Conservation (phyloP, 345 rosid species). For the Barbarea vulgaris region DNA sequence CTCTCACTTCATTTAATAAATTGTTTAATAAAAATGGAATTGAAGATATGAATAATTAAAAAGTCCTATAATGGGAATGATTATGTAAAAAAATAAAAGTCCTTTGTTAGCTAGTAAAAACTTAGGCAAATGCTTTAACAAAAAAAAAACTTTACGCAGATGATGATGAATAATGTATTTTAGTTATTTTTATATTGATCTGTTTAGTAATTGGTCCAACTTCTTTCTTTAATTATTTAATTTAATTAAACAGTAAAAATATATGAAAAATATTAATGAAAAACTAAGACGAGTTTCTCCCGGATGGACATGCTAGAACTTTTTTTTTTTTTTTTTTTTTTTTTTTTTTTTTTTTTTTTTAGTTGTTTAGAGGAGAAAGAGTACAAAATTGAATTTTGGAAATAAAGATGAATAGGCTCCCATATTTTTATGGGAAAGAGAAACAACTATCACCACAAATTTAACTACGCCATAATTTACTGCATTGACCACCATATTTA, state of each 20-base stretch:
- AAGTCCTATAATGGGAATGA: neutral
- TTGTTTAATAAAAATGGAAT: neutral
- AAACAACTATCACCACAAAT: slow-evolving; percentile 11
- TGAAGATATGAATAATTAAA: too few species aligned
- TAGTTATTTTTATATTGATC: too few species aligned
- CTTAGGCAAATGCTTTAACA: neutral
- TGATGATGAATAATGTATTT: neutral
- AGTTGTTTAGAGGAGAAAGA: neutral
- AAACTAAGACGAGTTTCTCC: too few species aligned
- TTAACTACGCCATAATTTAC: slow-evolving; percentile 15
- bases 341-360: too few species aligned
- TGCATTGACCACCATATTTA: slow-evolving; percentile 18
- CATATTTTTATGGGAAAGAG: neutral
- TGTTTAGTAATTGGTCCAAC: too few species aligned
- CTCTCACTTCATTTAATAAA: neutral
- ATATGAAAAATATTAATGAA: too few species aligned
- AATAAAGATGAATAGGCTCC: neutral
- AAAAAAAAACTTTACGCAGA: too few species aligned
- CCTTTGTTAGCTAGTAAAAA: neutral
- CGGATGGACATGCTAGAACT: too few species aligned
- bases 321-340: too few species aligned
- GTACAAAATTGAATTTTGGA: neutral
- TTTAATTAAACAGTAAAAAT: too few species aligned
- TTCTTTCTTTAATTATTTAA: too few species aligned
- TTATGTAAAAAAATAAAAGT: neutral